phyloP scores from a whole-genome alignment of 768 basidiomycete species.

The Panaeolus cyanescens region DNA sequence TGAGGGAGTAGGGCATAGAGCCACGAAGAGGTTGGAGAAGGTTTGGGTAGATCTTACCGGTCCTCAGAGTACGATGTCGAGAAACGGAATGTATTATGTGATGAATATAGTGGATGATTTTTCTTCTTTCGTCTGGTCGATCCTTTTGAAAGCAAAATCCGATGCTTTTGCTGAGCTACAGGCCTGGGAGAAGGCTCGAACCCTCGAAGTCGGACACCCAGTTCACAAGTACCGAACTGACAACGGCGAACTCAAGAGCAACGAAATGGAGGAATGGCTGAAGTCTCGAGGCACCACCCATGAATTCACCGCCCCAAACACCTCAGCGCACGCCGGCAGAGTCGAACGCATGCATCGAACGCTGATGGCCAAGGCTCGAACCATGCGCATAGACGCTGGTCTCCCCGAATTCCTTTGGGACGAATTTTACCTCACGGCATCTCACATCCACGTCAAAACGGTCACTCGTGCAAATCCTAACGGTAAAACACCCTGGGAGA shows the following conservation, averaged over 20 bases:
- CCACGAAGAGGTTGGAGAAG: background rate
- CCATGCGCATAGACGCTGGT: background rate
- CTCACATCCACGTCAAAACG: background rate
- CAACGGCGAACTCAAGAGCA: background rate
- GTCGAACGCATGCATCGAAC: background rate
- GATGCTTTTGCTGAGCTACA: background rate
- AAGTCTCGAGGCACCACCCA: background rate
- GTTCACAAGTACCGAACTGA: background rate
- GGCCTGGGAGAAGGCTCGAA: background rate
- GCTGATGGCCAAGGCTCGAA: background rate
- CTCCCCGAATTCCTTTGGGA: background rate
- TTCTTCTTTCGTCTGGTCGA: background rate
- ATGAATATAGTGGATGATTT: conserved; percentile 16
- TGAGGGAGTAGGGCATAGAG: conserved; percentile 1
- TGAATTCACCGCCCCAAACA: background rate
- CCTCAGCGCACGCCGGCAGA: background rate
- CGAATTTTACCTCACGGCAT: background rate
- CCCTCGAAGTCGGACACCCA: background rate
- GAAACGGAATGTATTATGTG: background rate
- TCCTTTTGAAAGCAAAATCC: background rate
- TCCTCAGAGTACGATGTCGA: background rate
- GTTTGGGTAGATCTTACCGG: background rate
- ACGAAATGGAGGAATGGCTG: background rate
- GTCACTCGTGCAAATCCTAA: background rate
- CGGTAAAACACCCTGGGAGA: background rate